These are phyloP conservation scores for Eragrostis nindensis DNA, from an alignment of 176 grass and related monocot species.

Conservation along the genomic window DNA sequence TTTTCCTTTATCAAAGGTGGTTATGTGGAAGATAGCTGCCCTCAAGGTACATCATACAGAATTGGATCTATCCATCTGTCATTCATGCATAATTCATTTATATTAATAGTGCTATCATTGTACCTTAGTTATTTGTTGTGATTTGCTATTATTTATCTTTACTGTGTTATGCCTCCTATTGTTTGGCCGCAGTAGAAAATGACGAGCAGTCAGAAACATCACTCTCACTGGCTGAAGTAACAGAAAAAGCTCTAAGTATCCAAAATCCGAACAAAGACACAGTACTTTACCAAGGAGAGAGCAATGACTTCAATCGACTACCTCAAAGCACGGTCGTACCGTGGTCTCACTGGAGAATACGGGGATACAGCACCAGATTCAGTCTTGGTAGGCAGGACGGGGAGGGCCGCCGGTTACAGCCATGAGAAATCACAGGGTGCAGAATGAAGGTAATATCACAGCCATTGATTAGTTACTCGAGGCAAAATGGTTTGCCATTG, in stretches of 20 bases:
- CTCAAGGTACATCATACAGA: conserved; percentile 38
- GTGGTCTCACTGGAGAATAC: conserved; percentile 69
- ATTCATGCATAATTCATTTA: background rate
- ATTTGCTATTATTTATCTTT: background rate
- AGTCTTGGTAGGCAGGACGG: conserved; percentile 60
- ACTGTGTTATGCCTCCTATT: background rate
- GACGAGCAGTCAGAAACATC: conserved; percentile 47
- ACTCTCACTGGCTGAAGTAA: conserved; percentile 59
- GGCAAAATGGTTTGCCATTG: background rate
- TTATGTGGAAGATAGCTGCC: conserved; percentile 76
- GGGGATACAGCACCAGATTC: conserved; percentile 47
- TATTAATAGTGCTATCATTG: background rate
- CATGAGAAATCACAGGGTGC: conserved; percentile 47
- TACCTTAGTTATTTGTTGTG: background rate
- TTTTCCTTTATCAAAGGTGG: conserved; percentile 95
- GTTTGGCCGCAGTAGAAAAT: conserved; percentile 50
- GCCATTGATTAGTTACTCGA: background rate
- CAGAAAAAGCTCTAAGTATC: conserved; percentile 63
- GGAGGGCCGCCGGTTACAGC: conserved; percentile 77
- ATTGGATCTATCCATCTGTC: background rate
- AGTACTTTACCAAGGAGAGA: conserved; percentile 74
- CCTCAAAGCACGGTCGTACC: conserved; percentile 72
- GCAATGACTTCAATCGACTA: conserved; percentile 76
- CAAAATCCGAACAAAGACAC: conserved; percentile 50
- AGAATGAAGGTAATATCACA: background rate